These are phyloP conservation scores for Avena insularis DNA, from an alignment of 176 grass and related monocot species.

Conservation along the genomic window DNA sequence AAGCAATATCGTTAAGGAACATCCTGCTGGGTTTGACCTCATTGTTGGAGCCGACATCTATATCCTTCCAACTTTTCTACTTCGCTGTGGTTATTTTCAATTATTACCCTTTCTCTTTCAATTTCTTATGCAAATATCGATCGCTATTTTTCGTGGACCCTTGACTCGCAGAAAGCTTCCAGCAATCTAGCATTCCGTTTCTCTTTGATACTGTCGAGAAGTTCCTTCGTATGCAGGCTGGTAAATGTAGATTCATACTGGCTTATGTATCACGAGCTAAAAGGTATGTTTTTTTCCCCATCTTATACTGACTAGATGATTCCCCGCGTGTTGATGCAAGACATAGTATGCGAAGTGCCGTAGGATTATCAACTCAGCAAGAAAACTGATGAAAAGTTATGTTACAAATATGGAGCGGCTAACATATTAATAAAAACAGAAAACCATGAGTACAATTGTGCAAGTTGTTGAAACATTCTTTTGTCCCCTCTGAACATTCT, in stretches of 20 bases:
- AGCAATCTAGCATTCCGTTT: slow-evolving; percentile 86
- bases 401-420: too few relatives aligned
- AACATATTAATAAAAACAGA: too few relatives aligned
- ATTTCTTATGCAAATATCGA: slow-evolving; percentile 17
- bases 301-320: too few relatives aligned
- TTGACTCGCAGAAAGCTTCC: slow-evolving; percentile 93
- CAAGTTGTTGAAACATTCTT: too few relatives aligned
- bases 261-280: slow-evolving; percentile 92
- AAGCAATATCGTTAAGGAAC: slow-evolving; percentile 63
- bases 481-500: too few relatives aligned
- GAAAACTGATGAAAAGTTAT: too few relatives aligned
- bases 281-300: slow-evolving; percentile 67
- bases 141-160: slow-evolving; percentile 46
- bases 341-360: too few relatives aligned
- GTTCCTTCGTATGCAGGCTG: slow-evolving; percentile 60
- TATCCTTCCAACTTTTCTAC: slow-evolving; percentile 71
- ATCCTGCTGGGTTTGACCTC: slow-evolving; percentile 88
- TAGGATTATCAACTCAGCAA: too few relatives aligned
- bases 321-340: too few relatives aligned
- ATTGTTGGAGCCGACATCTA: slow-evolving; percentile 97
- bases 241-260: slow-evolving; percentile 85
- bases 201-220: slow-evolving; percentile 83
- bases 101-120: slow-evolving; percentile 14
- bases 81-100: slow-evolving; percentile 8
- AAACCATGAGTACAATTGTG: too few relatives aligned